A percentile compares a stretch with the other conserved stretches of the same genome.
These are phyloP conservation scores for Cydonia oblonga DNA, from an alignment of 331 rosid genomes.

Conservation along the genomic window DNA sequence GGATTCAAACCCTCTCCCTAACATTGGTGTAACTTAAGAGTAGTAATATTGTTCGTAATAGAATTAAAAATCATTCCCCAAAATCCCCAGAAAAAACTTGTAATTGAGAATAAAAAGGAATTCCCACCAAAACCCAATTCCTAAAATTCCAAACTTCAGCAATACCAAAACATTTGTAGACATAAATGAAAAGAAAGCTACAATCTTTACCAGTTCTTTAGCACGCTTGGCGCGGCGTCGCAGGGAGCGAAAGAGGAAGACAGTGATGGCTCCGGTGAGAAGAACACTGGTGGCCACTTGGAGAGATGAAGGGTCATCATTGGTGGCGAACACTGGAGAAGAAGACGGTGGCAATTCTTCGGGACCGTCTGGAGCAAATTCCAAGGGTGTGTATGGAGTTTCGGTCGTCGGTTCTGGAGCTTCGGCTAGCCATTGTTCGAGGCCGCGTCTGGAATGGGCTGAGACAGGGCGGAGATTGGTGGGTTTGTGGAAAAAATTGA, in stretches of 20 bases:
- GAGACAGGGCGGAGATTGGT: conserved; percentile 18
- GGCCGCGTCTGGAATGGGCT: conserved; percentile 15
- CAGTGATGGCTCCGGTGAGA: conserved; percentile 73
- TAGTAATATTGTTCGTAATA: neutral
- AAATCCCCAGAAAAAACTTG: neutral
- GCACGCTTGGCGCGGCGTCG: conserved; percentile 93
- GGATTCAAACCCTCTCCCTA: neutral
- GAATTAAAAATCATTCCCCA: neutral
- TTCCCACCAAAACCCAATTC: conserved; percentile 4
- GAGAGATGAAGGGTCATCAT: conserved; percentile 67
- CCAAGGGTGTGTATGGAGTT: neutral
- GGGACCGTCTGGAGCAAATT: conserved; percentile 49
- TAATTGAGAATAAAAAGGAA: neutral
- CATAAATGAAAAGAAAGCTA: neutral
- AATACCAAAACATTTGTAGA: neutral
- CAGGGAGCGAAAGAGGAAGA: conserved; percentile 74
- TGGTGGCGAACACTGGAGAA: conserved; percentile 56
- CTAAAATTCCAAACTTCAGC: neutral
- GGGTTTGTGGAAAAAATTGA: conserved; percentile 27
- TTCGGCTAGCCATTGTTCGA: conserved; percentile 32
- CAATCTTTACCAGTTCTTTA: conserved; percentile 52
- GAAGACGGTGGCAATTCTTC: conserved; percentile 43
- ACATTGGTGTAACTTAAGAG: neutral
- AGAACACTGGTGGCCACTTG: conserved; percentile 86
- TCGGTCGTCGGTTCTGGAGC: conserved; percentile 27